phyloP scores from a whole-genome alignment of 768 basidiomycete species.

The Mycena vulgaris region DNA sequence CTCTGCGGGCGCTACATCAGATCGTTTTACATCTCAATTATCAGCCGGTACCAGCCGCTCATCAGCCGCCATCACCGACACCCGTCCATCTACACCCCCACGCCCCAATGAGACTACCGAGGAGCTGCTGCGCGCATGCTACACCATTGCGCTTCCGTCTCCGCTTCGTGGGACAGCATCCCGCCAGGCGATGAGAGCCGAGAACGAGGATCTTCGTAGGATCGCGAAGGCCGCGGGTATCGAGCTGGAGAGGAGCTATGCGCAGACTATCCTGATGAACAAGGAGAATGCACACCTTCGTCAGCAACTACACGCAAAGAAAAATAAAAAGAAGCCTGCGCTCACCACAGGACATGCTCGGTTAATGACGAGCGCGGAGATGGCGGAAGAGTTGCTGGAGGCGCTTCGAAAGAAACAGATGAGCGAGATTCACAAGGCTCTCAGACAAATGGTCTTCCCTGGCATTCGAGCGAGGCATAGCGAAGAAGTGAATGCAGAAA shows the following conservation, averaged over 20 bases:
- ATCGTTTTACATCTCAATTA: neutral
- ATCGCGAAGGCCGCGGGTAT: neutral
- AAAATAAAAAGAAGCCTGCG: slow-evolving; percentile 2
- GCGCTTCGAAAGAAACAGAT: slow-evolving; percentile 6
- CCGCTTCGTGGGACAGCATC: slow-evolving; percentile 10
- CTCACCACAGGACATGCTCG: slow-evolving; percentile 7
- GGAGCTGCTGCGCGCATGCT: neutral
- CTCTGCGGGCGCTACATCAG: no score
- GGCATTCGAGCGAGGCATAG: no score
- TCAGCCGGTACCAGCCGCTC: neutral
- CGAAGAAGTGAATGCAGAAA: neutral
- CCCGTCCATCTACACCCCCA: slow-evolving; percentile 1
- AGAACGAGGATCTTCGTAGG: slow-evolving; percentile 5
- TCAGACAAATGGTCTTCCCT: neutral
- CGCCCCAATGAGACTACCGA: neutral
- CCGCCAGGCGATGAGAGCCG: neutral
- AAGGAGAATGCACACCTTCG: neutral
- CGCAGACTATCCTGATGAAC: neutral
- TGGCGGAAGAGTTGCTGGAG: neutral
- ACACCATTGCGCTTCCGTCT: slow-evolving; percentile 6
- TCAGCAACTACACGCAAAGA: neutral
- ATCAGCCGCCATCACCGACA: neutral
- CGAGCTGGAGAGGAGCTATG: slow-evolving; percentile 9
- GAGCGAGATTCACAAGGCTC: neutral
- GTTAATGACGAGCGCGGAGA: slow-evolving; percentile 5